A percentile compares a stretch with the other conserved stretches of the same genome.
These are phyloP conservation scores for Coniochaeta sp. DNA, from an alignment of 2,329 filamentous ascomycete species.

Conservation along the genomic window DNA sequence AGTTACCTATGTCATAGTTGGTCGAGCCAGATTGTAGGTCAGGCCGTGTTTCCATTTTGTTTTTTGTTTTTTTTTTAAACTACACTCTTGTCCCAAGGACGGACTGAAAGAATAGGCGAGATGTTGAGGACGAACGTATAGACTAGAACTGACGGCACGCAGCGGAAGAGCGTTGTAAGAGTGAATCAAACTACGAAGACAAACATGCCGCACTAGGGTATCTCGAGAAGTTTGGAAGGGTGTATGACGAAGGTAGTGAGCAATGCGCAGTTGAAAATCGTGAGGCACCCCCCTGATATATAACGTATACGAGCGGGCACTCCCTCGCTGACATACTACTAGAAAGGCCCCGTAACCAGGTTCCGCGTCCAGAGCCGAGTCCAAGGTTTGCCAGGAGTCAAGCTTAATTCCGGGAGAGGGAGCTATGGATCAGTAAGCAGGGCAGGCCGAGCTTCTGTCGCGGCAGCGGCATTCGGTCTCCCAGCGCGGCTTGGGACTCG, in stretches of 20 bases:
- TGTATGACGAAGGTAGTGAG: not conserved
- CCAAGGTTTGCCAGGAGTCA: not conserved
- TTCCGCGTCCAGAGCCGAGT: not conserved
- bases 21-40: conserved; percentile 5
- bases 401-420: not conserved
- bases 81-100: not conserved
- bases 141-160: not conserved
- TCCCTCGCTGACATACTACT: not conserved
- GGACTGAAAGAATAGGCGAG: not conserved
- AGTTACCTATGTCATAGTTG: conserved; percentile 13
- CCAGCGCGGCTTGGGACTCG: not conserved
- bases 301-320: not conserved
- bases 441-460: not conserved
- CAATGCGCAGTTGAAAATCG: not conserved
- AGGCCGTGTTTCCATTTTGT: conserved; percentile 1
- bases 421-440: not conserved
- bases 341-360: not conserved
- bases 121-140: not conserved
- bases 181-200: not conserved
- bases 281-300: not conserved
- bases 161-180: not conserved
- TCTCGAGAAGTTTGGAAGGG: not conserved
- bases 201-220: not conserved
- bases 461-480: not conserved
- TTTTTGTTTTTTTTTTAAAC: too few relatives aligned